phyloP scores from a whole-genome alignment of 768 basidiomycete species.

The Omphalotus guepiniiformis region DNA sequence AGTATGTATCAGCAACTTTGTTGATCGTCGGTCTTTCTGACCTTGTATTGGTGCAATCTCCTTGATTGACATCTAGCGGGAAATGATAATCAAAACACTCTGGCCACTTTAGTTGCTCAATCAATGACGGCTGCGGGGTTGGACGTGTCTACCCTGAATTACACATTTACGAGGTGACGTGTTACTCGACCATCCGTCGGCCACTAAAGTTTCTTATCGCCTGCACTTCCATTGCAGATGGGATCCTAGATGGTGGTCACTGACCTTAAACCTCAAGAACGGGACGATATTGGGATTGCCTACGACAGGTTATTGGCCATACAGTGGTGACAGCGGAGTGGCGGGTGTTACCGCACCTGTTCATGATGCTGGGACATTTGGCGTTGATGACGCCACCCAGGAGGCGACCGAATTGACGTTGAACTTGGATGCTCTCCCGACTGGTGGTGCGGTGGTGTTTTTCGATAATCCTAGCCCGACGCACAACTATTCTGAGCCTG shows the following conservation, averaged over 20 bases:
- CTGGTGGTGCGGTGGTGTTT: slow-evolving; percentile 21
- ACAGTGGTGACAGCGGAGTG: slow-evolving; percentile 25
- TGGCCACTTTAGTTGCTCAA: slow-evolving; percentile 20
- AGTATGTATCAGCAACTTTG: no score
- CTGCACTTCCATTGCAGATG: slow-evolving; percentile 15
- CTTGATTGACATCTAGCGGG: slow-evolving; percentile 17
- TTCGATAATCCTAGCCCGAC: slow-evolving; percentile 30
- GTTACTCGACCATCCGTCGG: not conserved
- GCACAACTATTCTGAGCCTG: slow-evolving; percentile 23
- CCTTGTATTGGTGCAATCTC: not conserved
- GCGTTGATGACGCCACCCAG: slow-evolving; percentile 8
- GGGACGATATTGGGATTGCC: slow-evolving; percentile 25
- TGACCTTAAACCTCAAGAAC: slow-evolving; percentile 24
- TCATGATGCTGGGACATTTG: slow-evolving; percentile 17
- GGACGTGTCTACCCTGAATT: slow-evolving; percentile 20
- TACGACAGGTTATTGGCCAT: slow-evolving; percentile 29
- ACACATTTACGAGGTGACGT: slow-evolving; percentile 19
- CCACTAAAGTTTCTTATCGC: no score
- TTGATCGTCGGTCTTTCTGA: no score
- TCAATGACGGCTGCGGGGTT: slow-evolving; percentile 23
- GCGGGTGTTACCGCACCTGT: slow-evolving; percentile 22
- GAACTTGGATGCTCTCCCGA: slow-evolving; percentile 16
- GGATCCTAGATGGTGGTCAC: slow-evolving; percentile 31
- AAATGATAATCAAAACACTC: slow-evolving; percentile 28
- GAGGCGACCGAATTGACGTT: slow-evolving; percentile 16